phyloP scores from a whole-genome alignment of 2,329 filamentous ascomycete species.

The Hypoxylon sp. region DNA sequence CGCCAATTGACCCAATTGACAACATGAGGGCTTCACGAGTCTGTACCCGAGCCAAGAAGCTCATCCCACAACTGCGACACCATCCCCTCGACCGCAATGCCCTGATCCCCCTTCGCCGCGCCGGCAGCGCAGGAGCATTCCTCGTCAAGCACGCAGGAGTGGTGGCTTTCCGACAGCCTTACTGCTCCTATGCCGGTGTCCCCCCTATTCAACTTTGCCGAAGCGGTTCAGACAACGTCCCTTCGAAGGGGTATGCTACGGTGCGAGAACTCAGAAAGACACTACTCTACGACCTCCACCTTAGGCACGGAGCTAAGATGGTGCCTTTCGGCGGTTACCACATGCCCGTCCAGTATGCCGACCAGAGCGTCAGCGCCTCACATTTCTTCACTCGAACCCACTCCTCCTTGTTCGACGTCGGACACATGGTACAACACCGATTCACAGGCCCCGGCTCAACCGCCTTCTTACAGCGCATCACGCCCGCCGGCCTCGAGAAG shows the following conservation, averaged over 20 bases:
- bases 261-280: slow-evolving; percentile 69
- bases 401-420: slow-evolving; percentile 94
- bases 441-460: slow-evolving; percentile 85
- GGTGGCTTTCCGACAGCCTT: slow-evolving; percentile 10
- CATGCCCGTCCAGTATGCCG: slow-evolving; percentile 92
- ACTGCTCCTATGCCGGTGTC: not conserved
- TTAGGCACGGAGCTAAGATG: slow-evolving; percentile 88
- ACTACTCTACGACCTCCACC: slow-evolving; percentile 82
- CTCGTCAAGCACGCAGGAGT: not conserved
- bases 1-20: slow-evolving; percentile 34
- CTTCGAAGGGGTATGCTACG: slow-evolving; percentile 44
- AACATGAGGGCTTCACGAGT: slow-evolving; percentile 48
- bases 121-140: not conserved
- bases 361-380: slow-evolving; percentile 83
- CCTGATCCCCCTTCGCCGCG: not conserved
- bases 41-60: slow-evolving; percentile 41
- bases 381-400: slow-evolving; percentile 91
- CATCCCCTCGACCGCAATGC: not conserved
- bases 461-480: slow-evolving; percentile 86
- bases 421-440: slow-evolving; percentile 95
- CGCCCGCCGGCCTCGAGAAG: slow-evolving; percentile 78
- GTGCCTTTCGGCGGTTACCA: slow-evolving; percentile 94
- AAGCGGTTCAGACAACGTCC: not conserved
- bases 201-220: not conserved
- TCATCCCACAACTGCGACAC: slow-evolving; percentile 8